These are phyloP conservation scores for Drosera capensis DNA, from an alignment of 148 eudicot species.

Conservation along the genomic window DNA sequence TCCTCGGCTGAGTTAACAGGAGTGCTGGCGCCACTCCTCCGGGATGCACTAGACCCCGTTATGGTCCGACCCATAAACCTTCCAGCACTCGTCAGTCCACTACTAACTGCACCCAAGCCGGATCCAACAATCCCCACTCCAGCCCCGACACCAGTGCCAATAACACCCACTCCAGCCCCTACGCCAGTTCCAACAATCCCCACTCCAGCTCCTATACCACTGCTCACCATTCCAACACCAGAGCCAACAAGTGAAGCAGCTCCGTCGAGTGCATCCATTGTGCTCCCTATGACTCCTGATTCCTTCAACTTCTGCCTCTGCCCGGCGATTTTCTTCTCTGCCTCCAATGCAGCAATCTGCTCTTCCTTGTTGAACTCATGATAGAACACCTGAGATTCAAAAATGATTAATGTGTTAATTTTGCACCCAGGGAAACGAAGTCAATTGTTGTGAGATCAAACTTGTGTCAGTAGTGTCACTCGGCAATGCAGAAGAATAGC, in stretches of 20 bases:
- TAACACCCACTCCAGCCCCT: too few relatives aligned
- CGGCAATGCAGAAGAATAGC: too few relatives aligned
- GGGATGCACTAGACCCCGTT: constrained; percentile 31
- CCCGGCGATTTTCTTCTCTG: constrained; percentile 59
- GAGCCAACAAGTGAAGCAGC: constrained; percentile 56
- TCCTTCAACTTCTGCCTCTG: constrained; percentile 75
- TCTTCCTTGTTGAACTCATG: constrained; percentile 76
- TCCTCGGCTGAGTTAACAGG: constrained; percentile 42
- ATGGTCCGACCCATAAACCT: constrained; percentile 83
- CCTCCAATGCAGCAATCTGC: constrained; percentile 65
- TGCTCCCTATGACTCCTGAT: constrained; percentile 77
- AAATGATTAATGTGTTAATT: neutral
- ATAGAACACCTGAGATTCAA: constrained; percentile 42
- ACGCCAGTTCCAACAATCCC: too few relatives aligned
- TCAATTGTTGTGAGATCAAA: neutral
- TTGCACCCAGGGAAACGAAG: neutral
- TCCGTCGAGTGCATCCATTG: constrained; percentile 81
- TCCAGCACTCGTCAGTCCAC: constrained; percentile 75
- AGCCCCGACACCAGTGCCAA: constrained; percentile 39
- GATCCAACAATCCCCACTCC: constrained; percentile 44
- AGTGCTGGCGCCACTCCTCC: constrained; percentile 38
- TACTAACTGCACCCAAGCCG: constrained; percentile 70
- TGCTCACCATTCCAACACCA: constrained; percentile 51
- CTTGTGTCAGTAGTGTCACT: too few relatives aligned
- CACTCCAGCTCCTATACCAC: constrained; percentile 56